These are phyloP conservation scores for Moesziomyces sp. DNA, from an alignment of 1,284 basidiomycete genomes.

Conservation along the genomic window DNA sequence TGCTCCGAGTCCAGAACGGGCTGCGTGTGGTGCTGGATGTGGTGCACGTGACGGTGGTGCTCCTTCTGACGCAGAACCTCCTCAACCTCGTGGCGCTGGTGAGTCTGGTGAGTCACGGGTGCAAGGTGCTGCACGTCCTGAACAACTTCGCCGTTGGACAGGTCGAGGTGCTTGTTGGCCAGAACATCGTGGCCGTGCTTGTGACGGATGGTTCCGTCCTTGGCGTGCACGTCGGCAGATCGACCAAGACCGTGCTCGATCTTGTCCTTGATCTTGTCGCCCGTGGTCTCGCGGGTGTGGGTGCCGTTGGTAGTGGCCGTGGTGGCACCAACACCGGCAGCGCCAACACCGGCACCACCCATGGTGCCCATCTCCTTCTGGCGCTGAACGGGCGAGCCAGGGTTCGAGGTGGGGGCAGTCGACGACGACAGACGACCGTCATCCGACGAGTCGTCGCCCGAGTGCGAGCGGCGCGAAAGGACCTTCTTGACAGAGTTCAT, in stretches of 20 bases:
- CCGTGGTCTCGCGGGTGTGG: slow-evolving; percentile 14
- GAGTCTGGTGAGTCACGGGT: slow-evolving; percentile 60
- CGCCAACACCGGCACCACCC: slow-evolving; percentile 10
- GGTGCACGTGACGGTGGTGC: slow-evolving; percentile 66
- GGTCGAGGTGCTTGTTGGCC: slow-evolving; percentile 52
- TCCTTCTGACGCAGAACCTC: slow-evolving; percentile 66
- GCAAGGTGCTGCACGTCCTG: slow-evolving; percentile 68
- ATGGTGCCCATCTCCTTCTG: slow-evolving; percentile 24
- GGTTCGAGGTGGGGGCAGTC: slow-evolving; percentile 40
- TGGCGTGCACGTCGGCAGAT: slow-evolving; percentile 41
- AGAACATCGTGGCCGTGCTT: slow-evolving; percentile 41
- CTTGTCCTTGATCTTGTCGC: slow-evolving; percentile 36
- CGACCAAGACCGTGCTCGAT: slow-evolving; percentile 46
- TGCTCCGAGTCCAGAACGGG: slow-evolving; percentile 67
- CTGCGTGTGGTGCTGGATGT: slow-evolving; percentile 68
- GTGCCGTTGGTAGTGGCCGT: slow-evolving; percentile 10
- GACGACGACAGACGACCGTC: slow-evolving; percentile 31
- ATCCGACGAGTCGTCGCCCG: slow-evolving; percentile 36
- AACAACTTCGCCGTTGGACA: slow-evolving; percentile 58
- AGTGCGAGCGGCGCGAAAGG: slow-evolving; percentile 37
- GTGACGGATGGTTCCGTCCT: slow-evolving; percentile 47
- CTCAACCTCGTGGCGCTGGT: slow-evolving; percentile 67
- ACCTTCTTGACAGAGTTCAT: slow-evolving; percentile 54
- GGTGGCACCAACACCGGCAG: slow-evolving; percentile 3
- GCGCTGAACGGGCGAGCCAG: slow-evolving; percentile 26